Percentiles rank a stretch among this genome's conserved stretches.
Conservation (phyloP, 305 asterid species). For the Fraxinus angustifolia region DNA sequence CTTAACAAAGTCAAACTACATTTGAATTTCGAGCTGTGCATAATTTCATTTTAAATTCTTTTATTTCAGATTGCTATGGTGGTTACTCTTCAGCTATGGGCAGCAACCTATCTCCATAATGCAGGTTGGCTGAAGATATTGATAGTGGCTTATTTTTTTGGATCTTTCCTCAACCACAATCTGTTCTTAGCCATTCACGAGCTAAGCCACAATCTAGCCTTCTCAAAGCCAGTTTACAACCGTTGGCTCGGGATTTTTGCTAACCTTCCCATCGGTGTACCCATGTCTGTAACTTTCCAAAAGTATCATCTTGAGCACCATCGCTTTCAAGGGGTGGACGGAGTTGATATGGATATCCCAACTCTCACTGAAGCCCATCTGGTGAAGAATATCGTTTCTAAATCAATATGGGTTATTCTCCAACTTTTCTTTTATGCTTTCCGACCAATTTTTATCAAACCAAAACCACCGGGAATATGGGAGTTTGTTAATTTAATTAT, state of each 20-base stretch:
- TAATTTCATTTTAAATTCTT: background rate
- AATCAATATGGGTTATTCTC: slow-evolving; percentile 71
- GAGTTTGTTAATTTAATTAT: slow-evolving; percentile 59
- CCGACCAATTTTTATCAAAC: slow-evolving; percentile 78
- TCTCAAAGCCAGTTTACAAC: slow-evolving; percentile 72
- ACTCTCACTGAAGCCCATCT: slow-evolving; percentile 57
- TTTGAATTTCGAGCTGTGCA: background rate
- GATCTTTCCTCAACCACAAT: slow-evolving; percentile 91
- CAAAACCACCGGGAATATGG: slow-evolving; percentile 94
- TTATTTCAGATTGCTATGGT: slow-evolving; percentile 56
- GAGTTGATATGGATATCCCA: slow-evolving; percentile 86
- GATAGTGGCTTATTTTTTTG: slow-evolving; percentile 66
- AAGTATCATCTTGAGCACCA: slow-evolving; percentile 98
- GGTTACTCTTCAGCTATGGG: slow-evolving; percentile 83
- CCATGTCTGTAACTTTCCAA: slow-evolving; percentile 95
- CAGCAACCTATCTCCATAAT: slow-evolving; percentile 60
- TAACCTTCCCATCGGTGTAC: slow-evolving; percentile 89
- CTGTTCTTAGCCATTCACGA: slow-evolving; percentile 94
- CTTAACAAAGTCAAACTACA: background rate
- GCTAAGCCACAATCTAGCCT: slow-evolving; percentile 92
- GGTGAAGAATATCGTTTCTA: slow-evolving; percentile 53
- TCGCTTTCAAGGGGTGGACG: slow-evolving; percentile 91
- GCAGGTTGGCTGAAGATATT: slow-evolving; percentile 69
- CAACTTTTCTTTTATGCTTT: slow-evolving; percentile 93
- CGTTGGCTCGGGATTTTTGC: slow-evolving; percentile 91